These are phyloP conservation scores for Leccinum fuscescens DNA, from an alignment of 1,284 basidiomycete genomes.

Conservation along the genomic window DNA sequence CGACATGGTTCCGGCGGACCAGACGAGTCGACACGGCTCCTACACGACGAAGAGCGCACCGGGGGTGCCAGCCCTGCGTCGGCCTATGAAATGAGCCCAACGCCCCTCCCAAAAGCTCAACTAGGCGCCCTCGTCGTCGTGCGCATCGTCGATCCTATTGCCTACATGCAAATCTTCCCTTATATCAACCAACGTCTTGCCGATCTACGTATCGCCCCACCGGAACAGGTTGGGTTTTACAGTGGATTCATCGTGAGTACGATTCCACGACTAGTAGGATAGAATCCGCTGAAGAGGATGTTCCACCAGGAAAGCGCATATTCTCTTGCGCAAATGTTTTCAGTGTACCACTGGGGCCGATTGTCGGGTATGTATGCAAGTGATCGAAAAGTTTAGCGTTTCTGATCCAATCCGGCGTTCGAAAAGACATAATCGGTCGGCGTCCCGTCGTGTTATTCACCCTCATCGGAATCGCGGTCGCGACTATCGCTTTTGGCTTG, in stretches of 20 bases:
- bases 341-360: conserved; percentile 60
- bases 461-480: conserved; percentile 49
- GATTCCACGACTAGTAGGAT: no score
- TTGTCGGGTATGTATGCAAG: conserved; percentile 48
- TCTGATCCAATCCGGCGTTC: conserved; percentile 5
- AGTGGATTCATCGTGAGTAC: conserved; percentile 53
- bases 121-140: conserved; percentile 25
- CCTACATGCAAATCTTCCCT: conserved; percentile 55
- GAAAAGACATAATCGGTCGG: conserved; percentile 53
- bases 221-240: conserved; percentile 60
- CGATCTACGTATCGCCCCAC: conserved; percentile 51
- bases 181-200: conserved; percentile 68
- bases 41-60: conserved; percentile 6
- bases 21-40: conserved; percentile 9
- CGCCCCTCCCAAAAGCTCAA: conserved; percentile 14
- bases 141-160: conserved; percentile 56
- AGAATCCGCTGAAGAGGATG: not conserved
- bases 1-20: not conserved
- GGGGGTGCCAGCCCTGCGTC: not conserved
- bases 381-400: not conserved
- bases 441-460: conserved; percentile 56
- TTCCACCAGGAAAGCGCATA: conserved; percentile 53
- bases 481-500: conserved; percentile 52
- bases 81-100: not conserved
- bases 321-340: conserved; percentile 54